These are phyloP conservation scores for Saccharum hybrid DNA, from an alignment of 202 grass and related monocot species.

Conservation along the genomic window DNA sequence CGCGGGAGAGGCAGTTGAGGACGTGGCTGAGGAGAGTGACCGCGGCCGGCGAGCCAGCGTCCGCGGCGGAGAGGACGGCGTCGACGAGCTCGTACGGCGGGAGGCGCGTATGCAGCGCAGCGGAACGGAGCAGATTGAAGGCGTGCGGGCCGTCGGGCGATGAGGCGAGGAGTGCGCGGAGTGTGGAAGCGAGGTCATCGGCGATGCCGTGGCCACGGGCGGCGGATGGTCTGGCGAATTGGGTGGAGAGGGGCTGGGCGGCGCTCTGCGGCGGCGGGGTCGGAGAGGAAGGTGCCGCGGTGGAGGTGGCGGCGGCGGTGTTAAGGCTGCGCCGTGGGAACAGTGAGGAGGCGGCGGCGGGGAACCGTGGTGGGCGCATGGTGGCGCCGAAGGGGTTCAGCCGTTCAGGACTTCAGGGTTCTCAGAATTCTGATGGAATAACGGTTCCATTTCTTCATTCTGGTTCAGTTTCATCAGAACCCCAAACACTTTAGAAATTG, in stretches of 20 bases:
- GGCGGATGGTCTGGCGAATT: slow-evolving; percentile 14
- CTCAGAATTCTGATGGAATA: neutral
- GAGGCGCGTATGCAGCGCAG: slow-evolving; percentile 36
- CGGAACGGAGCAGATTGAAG: slow-evolving; percentile 46
- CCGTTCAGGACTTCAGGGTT: neutral
- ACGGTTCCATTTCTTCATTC: neutral
- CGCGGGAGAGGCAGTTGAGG: slow-evolving; percentile 45
- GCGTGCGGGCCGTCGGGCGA: slow-evolving; percentile 26
- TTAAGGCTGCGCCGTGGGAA: slow-evolving; percentile 28
- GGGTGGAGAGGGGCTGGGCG: slow-evolving; percentile 12
- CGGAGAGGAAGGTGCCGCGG: neutral
- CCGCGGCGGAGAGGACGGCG: slow-evolving; percentile 47
- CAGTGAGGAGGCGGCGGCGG: slow-evolving; percentile 4
- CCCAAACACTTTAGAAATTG: neutral
- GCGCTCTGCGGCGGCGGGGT: neutral
- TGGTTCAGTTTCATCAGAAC: neutral
- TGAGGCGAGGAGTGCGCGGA: slow-evolving; percentile 43
- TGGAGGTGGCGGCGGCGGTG: slow-evolving; percentile 12
- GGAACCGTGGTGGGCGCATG: slow-evolving; percentile 41
- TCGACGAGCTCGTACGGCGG: slow-evolving; percentile 48
- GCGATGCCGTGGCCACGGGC: neutral
- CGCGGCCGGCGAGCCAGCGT: slow-evolving; percentile 32
- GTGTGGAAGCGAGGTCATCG: slow-evolving; percentile 34
- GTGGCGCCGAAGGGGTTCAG: slow-evolving; percentile 13
- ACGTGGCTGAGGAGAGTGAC: slow-evolving; percentile 35